Evolutionary conservation across 306 rosid genomes (phyloP), one percentile per base, ranked within the genome.

Genomic region (Lablab purpureus): DNA sequence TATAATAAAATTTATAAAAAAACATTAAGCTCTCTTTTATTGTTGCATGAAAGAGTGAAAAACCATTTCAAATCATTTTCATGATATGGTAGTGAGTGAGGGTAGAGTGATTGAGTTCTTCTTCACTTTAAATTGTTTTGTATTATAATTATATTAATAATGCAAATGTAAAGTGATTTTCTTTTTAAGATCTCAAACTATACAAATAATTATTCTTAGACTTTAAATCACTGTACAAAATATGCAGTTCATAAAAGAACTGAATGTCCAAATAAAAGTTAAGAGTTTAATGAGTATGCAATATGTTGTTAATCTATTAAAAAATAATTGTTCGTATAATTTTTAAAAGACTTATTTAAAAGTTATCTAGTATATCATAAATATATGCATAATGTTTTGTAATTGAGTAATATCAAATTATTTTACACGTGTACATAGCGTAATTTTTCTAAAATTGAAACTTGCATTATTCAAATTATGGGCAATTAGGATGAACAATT

Each of bases 21-120:
- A 10, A 55, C 12, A 4, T 56, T 10, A 18, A 58, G 4, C 25
- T 58, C 36, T n/a, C 65, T 23, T 58, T 10, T 58, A 9, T 25
- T 11, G 36, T 58, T 58, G 65, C 65, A 58, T 58, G 36, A 58
- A 58, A 58, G 18, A 58, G 65, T 58, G 65, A 18, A 25, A 58
- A 58, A 58, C 6, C 65, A 58, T 18, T 58, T 58, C 10, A 25
- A 58, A 9, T 58, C 65, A 58, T 18, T 58, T 55, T 23, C 65
- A 58, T 25, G 9, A 32, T 23, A 3, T 56, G 22, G 2, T 56
- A 56, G 34, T 58, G 36, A n/a, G 18, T 58, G n/a, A 11, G 32
- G 15, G 9, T 58, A 18, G 36, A 23, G 18, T 58, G 18, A 11
- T 63, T 17, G 50, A 37, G 71, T 40, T 19, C 30, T 37, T 63